Evolutionary conservation across 1,284 basidiomycete species (phyloP).

Genomic region (Rhodotorula mucilaginosa): DNA sequence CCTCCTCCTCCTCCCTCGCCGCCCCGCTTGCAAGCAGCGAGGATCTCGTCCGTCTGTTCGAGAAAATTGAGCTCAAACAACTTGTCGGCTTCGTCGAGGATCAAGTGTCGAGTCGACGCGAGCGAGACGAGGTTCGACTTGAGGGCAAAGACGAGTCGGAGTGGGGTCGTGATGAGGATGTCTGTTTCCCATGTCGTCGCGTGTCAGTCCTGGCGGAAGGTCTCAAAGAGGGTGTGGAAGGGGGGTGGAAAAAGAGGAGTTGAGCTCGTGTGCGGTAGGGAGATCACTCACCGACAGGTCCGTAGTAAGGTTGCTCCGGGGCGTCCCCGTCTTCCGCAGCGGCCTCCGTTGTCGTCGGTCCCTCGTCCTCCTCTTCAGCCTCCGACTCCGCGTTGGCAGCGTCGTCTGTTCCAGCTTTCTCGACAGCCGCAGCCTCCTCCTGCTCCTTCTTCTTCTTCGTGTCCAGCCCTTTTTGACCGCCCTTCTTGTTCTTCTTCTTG

Average conservation of each 20-base stretch:
- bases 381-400: neutral
- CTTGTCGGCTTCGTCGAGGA: constrained; percentile 75
- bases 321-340: neutral
- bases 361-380: constrained; percentile 2
- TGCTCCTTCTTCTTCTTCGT: neutral
- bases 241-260: neutral
- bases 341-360: neutral
- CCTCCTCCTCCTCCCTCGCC: no score
- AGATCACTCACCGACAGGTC: constrained; percentile 10
- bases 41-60: constrained; percentile 81
- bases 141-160: constrained; percentile 71
- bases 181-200: no score
- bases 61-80: constrained; percentile 87
- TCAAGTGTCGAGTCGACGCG: constrained; percentile 70
- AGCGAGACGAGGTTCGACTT: constrained; percentile 54
- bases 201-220: no score
- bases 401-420: neutral
- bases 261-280: neutral
- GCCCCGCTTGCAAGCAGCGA: constrained; percentile 78
- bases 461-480: constrained; percentile 22
- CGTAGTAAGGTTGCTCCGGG: neutral
- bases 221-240: no score
- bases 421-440: constrained; percentile 10
- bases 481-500: constrained; percentile 41
- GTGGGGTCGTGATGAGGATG: constrained; percentile 74